Evolutionary conservation across 208 protist species (phyloP).

Genomic region (Acanthamoeba triangularis): DNA sequence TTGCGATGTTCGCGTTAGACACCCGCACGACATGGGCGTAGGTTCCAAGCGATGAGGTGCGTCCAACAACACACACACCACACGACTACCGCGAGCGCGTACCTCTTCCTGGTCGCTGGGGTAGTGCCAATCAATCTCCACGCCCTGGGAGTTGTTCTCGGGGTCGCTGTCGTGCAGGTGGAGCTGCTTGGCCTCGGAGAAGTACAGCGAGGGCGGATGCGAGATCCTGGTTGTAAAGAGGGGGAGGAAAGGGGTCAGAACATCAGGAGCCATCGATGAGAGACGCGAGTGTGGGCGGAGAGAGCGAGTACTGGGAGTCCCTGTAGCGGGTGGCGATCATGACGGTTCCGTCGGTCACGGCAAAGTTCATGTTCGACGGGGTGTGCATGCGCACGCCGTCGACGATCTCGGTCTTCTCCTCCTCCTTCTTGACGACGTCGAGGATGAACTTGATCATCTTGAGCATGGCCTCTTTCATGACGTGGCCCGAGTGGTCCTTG

Average conservation of each 20-base stretch:
- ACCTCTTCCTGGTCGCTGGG: conserved; percentile 24
- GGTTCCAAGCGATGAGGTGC: no score
- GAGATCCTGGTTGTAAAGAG: background rate
- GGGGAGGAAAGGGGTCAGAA: no score
- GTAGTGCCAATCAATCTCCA: conserved; percentile 62
- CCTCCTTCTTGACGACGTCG: conserved; percentile 39
- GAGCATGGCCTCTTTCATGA: conserved; percentile 67
- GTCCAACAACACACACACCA: background rate
- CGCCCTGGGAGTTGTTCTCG: conserved; percentile 1
- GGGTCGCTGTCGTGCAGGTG: conserved; percentile 13
- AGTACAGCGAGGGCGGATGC: conserved; percentile 66
- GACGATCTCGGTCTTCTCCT: conserved; percentile 6
- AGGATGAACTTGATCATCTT: conserved; percentile 74
- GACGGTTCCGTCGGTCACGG: conserved; percentile 60
- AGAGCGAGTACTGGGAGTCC: conserved; percentile 22
- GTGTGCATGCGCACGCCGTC: conserved; percentile 42
- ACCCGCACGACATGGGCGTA: no score
- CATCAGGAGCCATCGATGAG: background rate
- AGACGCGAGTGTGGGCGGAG: background rate
- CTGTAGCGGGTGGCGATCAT: conserved; percentile 72
- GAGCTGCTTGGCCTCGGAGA: conserved; percentile 59
- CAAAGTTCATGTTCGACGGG: conserved; percentile 69
- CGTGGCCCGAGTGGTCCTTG: conserved; percentile 61
- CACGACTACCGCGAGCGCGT: background rate
- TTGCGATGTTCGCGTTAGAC: background rate